Base-by-base conservation (phyloP, 192 early-diverging fungal genomes). In the Diversispora epigaea region DNA sequence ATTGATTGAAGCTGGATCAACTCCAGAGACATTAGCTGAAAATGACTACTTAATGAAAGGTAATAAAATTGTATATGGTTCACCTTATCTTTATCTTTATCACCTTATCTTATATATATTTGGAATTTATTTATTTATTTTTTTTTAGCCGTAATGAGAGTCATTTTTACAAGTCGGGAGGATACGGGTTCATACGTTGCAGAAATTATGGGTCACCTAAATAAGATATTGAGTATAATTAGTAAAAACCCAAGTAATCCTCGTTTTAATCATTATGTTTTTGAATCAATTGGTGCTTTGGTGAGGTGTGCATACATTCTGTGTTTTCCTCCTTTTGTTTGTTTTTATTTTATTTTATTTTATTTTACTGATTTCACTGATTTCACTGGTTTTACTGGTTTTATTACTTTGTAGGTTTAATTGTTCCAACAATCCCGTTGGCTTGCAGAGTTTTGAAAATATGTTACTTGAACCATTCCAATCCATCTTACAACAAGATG, bases 221-320 rank as follows among this genome's bases (percentile, higher is more conserved):
- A 91, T 1, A 82, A 80, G 21, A 93, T 98, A 62, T 85, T 98
- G 74, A 84, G 84, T 15, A 86, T 91, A 63, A 92, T 99, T 9
- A 91, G 92, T 82, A 89, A 90, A 77, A 99, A 99, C 80, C 98
- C 98, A 43, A 94, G 92, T 81, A 98, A 99, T 81, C 96, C 98
- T 1, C 91, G 88, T 47, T 99, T 99, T 91, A 98, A 93, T 80
- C 96, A 99, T 83, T 99, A 90, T 82, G 81, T 93, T 60, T 99
- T 99, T 80, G 98, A 99, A 80, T 87, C 93, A 21, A 84, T 99
- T 68, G 94, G 90, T 15, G 90, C 93, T 25, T 80, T 98, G 77
- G 93, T 95, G 73, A 82, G 86, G 84, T 89, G 66, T 17, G 70
- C 40, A 45, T 47, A 32, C 25, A 32, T 32, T 32, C 25, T 52